These are phyloP conservation scores for Shiraia bambusicola DNA, from an alignment of 2,329 filamentous ascomycete species.

Conservation along the genomic window DNA sequence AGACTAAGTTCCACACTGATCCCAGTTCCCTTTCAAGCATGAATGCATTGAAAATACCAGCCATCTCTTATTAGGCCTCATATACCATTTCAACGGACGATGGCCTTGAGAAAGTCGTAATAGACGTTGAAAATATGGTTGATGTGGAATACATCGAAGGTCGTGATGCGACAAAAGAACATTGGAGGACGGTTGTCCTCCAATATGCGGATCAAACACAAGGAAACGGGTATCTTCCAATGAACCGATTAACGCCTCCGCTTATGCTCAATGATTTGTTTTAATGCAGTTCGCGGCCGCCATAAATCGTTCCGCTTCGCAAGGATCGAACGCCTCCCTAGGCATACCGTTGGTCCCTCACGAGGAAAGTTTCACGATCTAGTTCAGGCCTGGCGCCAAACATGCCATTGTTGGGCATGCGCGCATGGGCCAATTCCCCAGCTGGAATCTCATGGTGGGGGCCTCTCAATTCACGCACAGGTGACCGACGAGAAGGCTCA, in stretches of 20 bases:
- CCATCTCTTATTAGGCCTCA: too few species aligned
- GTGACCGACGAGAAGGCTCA: slow-evolving; percentile 14
- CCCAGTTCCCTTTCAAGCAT: too few species aligned
- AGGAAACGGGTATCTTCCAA: slow-evolving; percentile 31
- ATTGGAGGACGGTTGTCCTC: background rate
- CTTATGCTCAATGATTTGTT: slow-evolving; percentile 4
- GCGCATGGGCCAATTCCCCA: slow-evolving; percentile 12
- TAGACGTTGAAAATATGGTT: too few species aligned
- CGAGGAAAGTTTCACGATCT: slow-evolving; percentile 11
- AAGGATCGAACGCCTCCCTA: slow-evolving; percentile 10
- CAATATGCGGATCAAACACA: slow-evolving; percentile 12
- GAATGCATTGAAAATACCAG: too few species aligned
- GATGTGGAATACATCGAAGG: too few species aligned
- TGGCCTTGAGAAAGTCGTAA: too few species aligned
- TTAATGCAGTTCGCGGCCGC: slow-evolving; percentile 15
- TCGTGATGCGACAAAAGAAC: too few species aligned
- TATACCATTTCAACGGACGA: too few species aligned
- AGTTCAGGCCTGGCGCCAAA: slow-evolving; percentile 14
- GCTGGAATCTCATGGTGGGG: slow-evolving; percentile 17
- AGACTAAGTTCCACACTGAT: too few species aligned
- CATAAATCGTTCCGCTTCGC: slow-evolving; percentile 16
- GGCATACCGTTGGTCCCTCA: slow-evolving; percentile 12
- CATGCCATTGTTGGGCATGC: slow-evolving; percentile 14
- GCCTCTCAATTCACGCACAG: slow-evolving; percentile 18
- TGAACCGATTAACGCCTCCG: slow-evolving; percentile 17